Conservation (phyloP, 106 monocot genomes). For the Cymbidium sinense region DNA sequence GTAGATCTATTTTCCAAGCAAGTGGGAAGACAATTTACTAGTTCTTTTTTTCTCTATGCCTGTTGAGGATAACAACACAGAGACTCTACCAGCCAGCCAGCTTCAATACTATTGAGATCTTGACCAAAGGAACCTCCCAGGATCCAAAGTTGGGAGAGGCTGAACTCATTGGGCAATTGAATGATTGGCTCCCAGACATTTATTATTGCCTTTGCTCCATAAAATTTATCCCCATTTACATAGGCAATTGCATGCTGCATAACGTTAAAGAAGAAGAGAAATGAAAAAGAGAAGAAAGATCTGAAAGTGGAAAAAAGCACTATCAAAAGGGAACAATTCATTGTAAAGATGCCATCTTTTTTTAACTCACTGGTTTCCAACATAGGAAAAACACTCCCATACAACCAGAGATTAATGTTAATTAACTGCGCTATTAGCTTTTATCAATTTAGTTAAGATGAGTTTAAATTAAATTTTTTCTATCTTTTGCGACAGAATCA, state of each 20-base stretch:
- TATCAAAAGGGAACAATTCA: not conserved
- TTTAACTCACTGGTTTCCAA: not conserved
- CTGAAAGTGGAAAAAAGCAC: not conserved
- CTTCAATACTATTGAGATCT: conserved; percentile 80
- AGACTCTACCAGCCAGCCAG: conserved; percentile 56
- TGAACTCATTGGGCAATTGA: conserved; percentile 66
- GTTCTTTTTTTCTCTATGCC: not conserved
- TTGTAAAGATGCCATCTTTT: not conserved
- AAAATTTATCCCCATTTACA: conserved; percentile 55
- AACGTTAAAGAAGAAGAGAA: conserved; percentile 1
- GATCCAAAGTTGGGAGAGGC: conserved; percentile 65
- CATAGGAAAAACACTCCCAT: not conserved
- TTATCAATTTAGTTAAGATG: not conserved
- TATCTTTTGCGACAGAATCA: too few relatives aligned
- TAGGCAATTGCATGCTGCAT: conserved; percentile 64
- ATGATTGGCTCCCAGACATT: conserved; percentile 73
- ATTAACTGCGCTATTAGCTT: not conserved
- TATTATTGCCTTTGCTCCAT: conserved; percentile 65
- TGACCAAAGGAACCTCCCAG: conserved; percentile 58
- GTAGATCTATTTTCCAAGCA: not conserved
- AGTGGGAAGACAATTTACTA: not conserved
- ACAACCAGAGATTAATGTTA: not conserved
- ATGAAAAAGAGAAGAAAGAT: not conserved
- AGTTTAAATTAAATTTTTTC: too few relatives aligned
- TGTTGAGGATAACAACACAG: not conserved